Evolutionary conservation across 345 rosid species (phyloP).

Genomic region (Gossypium turneri): DNA sequence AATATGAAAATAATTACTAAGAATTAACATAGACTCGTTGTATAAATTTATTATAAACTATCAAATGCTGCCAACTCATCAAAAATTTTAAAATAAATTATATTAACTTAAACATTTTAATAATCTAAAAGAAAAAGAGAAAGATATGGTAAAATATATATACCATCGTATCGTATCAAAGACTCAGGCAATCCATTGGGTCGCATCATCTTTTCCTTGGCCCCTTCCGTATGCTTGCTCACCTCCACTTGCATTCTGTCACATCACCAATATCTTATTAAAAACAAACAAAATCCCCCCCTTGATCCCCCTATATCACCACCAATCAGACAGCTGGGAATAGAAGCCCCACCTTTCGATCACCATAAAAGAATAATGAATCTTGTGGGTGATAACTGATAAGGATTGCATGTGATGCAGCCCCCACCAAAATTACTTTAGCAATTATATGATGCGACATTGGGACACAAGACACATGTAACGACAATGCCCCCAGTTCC

Average conservation of each 20-base stretch:
- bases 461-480: neutral
- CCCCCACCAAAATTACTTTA: neutral
- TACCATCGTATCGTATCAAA: slow-evolving; percentile 90
- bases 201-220: slow-evolving; percentile 70
- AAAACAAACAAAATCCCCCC: neutral
- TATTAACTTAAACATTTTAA: too few species aligned
- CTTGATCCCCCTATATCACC: neutral
- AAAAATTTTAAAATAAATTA: too few species aligned
- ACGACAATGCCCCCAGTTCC: neutral
- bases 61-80: too few species aligned
- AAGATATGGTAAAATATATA: neutral
- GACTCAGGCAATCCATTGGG: slow-evolving; percentile 98
- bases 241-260: slow-evolving; percentile 97
- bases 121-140: too few species aligned
- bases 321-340: neutral
- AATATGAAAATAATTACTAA: too few species aligned
- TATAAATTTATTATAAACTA: too few species aligned
- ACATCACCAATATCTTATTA: slow-evolving; percentile 10
- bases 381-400: neutral
- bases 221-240: slow-evolving; percentile 89
- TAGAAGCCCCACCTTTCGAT: slow-evolving; percentile 21
- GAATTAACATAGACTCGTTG: too few species aligned
- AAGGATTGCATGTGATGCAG: neutral
- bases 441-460: neutral
- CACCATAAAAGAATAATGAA: slow-evolving; percentile 27